A percentile compares a stretch with the other conserved stretches of the same genome.
Conservation (phyloP, 2,329 filamentous ascomycete species). For the Ilyonectria destructans region DNA sequence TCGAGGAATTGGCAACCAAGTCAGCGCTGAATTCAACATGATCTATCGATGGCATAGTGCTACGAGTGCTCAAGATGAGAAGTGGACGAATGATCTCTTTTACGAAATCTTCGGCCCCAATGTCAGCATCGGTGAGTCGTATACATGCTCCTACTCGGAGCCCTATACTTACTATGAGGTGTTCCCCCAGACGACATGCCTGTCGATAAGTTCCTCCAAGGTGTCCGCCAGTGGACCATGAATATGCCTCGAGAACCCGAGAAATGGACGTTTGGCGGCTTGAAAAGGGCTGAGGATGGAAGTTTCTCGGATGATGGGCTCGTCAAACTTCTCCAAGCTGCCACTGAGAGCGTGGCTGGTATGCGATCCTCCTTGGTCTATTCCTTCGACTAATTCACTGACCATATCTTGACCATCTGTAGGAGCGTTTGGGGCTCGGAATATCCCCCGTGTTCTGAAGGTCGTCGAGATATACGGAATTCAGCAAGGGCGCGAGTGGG, state of each 20-base stretch:
- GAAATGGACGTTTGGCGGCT: constrained; percentile 64
- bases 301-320: constrained; percentile 73
- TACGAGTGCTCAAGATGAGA: not conserved
- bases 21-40: constrained; percentile 10
- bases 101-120: constrained; percentile 46
- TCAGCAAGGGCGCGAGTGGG: constrained; percentile 74
- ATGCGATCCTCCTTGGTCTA: too few relatives aligned
- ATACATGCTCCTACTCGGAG: too few relatives aligned
- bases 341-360: constrained; percentile 75
- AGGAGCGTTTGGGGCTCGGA: constrained; percentile 68
- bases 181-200: constrained; percentile 53
- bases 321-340: constrained; percentile 67
- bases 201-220: too few relatives aligned
- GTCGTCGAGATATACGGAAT: constrained; percentile 77
- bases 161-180: too few relatives aligned
- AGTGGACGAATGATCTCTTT: constrained; percentile 51
- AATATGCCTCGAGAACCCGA: constrained; percentile 58
- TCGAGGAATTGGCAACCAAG: constrained; percentile 5
- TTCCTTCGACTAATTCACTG: too few relatives aligned
- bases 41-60: not conserved
- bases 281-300: constrained; percentile 66
- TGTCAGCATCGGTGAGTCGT: too few relatives aligned
- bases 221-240: too few relatives aligned
- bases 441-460: constrained; percentile 72
- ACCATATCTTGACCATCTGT: too few relatives aligned